Conservation (phyloP, 176 grass and related monocot genomes). For the Aegilops longissima region DNA sequence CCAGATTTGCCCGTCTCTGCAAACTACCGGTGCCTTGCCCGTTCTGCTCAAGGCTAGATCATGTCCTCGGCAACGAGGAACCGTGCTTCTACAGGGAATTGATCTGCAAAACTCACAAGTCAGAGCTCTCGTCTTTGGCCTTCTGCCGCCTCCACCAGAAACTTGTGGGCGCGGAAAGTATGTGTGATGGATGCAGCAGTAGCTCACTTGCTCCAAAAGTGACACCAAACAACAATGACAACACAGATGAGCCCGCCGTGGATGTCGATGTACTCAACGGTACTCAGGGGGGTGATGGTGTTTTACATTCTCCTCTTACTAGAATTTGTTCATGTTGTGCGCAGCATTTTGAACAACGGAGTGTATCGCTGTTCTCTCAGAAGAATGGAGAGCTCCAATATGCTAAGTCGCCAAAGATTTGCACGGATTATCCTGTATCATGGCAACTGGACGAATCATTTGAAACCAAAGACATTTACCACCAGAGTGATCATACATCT, state of each 20-base stretch:
- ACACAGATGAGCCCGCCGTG: constrained; percentile 5
- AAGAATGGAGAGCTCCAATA: constrained; percentile 26
- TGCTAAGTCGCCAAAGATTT: constrained; percentile 39
- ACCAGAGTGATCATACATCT: constrained; percentile 41
- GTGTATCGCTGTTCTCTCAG: not conserved
- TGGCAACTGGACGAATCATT: constrained; percentile 35
- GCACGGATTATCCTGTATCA: constrained; percentile 38
- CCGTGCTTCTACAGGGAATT: constrained; percentile 80
- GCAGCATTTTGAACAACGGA: constrained; percentile 25
- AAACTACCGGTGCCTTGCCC: constrained; percentile 69
- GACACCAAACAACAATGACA: not conserved
- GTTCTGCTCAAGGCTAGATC: constrained; percentile 76
- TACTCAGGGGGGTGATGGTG: constrained; percentile 1
- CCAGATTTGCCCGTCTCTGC: constrained; percentile 71
- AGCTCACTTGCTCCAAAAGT: constrained; percentile 35
- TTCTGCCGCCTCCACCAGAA: constrained; percentile 76
- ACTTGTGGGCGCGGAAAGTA: constrained; percentile 44
- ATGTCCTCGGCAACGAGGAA: constrained; percentile 69
- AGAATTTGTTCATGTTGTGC: constrained; percentile 62
- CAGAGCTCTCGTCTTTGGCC: constrained; percentile 76
- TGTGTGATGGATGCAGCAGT: constrained; percentile 69
- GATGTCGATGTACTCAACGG: not conserved
- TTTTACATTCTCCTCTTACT: not conserved
- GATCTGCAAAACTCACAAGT: constrained; percentile 77
- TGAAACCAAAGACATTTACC: constrained; percentile 39